Evolutionary conservation across 2,329 filamentous ascomycete species (phyloP).

Genomic region (Leptographium lundbergii): DNA sequence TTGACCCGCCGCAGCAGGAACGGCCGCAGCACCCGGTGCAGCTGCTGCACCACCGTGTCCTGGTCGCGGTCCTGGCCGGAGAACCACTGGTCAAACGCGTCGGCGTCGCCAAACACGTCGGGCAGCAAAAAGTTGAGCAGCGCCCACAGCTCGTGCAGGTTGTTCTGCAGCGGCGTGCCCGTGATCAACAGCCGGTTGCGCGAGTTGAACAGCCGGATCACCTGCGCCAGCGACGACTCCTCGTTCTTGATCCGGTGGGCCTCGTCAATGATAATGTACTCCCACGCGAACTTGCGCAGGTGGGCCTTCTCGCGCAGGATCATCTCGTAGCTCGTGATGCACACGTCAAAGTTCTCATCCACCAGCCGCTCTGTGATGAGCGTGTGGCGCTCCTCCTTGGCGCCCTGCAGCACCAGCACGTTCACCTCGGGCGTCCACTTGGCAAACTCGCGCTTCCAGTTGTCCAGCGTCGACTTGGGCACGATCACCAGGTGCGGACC

Average conservation of each 20-base stretch:
- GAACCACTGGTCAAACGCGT: constrained; percentile 98
- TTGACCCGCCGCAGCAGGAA: constrained; percentile 95
- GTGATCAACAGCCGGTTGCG: constrained; percentile 92
- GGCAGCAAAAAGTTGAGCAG: constrained; percentile 95
- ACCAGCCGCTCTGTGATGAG: constrained; percentile 87
- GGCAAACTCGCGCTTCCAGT: constrained; percentile 92
- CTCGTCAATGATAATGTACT: constrained; percentile 99
- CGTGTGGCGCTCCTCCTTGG: constrained; percentile 80
- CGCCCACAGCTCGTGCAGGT: constrained; percentile 94
- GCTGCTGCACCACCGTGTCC: constrained; percentile 88
- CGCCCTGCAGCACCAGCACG: constrained; percentile 84
- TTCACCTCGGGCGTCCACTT: constrained; percentile 95
- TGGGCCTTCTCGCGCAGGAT: constrained; percentile 89
- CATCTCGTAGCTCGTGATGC: constrained; percentile 99
- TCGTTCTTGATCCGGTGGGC: constrained; percentile 99
- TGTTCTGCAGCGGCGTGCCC: constrained; percentile 93
- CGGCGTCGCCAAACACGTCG: constrained; percentile 92
- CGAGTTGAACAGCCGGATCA: constrained; percentile 92
- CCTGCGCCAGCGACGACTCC: constrained; percentile 89
- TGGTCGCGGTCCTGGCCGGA: constrained; percentile 81
- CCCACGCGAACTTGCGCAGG: constrained; percentile 96
- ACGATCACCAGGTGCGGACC: constrained; percentile 87
- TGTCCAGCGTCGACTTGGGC: constrained; percentile 94
- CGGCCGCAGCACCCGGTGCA: constrained; percentile 83
- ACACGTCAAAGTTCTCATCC: constrained; percentile 93